Evolutionary conservation across 148 eudicot genomes (phyloP).

Genomic region (Dysphania ambrosioides): DNA sequence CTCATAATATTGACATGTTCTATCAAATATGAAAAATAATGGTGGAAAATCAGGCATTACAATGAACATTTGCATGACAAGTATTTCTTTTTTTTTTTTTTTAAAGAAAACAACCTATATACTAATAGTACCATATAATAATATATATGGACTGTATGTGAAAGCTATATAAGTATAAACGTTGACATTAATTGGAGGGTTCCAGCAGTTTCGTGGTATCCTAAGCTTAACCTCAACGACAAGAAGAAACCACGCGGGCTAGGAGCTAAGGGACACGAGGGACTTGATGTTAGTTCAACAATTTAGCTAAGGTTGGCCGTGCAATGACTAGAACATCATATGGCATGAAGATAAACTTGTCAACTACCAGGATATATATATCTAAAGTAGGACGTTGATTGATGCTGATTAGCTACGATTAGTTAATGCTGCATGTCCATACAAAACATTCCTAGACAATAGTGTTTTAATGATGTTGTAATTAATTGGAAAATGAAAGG

Average conservation of each 20-base stretch:
- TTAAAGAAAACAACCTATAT: no score
- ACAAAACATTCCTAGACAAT: constrained; percentile 4
- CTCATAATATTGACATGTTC: no score
- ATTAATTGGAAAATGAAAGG: not conserved
- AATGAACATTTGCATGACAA: no score
- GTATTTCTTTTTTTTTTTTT: no score
- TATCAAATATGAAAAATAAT: no score
- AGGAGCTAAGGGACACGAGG: not conserved
- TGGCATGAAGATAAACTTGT: not conserved
- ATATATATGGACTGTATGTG: no score
- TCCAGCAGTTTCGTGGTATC: not conserved
- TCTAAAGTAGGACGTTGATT: not conserved
- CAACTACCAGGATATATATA: not conserved
- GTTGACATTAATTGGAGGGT: not conserved
- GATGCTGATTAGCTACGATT: not conserved
- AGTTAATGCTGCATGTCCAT: not conserved
- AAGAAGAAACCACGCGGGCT: not conserved
- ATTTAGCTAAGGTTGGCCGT: not conserved
- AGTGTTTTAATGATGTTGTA: not conserved
- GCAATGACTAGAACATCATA: not conserved
- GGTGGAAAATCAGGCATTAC: no score
- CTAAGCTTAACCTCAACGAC: not conserved
- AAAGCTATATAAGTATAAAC: not conserved
- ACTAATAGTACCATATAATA: no score
- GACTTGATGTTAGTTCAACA: not conserved